phyloP scores from a whole-genome alignment of 768 basidiomycete genomes.

The Mycena olivaceomarginata region DNA sequence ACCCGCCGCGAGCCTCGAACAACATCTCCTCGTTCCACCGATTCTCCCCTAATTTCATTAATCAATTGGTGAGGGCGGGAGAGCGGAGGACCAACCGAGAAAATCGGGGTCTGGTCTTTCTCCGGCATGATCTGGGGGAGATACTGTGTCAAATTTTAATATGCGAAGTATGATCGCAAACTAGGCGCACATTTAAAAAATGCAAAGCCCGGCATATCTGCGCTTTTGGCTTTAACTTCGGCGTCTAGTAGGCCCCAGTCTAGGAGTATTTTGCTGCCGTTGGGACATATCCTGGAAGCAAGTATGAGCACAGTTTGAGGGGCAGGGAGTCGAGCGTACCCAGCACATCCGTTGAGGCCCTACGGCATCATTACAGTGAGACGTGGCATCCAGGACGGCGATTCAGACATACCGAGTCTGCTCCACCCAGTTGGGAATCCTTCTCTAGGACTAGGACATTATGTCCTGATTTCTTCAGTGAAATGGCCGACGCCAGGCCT shows the following conservation, averaged over 20 bases:
- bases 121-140: not conserved
- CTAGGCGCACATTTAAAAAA: not conserved
- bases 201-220: not conserved
- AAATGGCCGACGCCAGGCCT: not conserved
- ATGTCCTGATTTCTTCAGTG: not conserved
- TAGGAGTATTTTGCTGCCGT: not conserved
- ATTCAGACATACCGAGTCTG: not conserved
- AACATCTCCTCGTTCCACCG: constrained; percentile 19
- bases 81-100: not conserved
- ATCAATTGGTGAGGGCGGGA: too few relatives aligned
- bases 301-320: not conserved
- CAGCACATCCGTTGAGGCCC: not conserved
- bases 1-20: constrained; percentile 24
- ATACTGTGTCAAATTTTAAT: not conserved
- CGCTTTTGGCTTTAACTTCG: not conserved
- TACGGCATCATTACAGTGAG: not conserved
- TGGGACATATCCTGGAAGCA: not conserved
- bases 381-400: not conserved
- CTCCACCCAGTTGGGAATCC: not conserved
- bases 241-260: not conserved
- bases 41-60: not conserved
- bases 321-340: not conserved
- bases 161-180: not conserved
- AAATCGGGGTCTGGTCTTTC: not conserved
- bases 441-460: not conserved